Evolutionary conservation across 345 rosid species (phyloP).

Genomic region (Mangifera indica): DNA sequence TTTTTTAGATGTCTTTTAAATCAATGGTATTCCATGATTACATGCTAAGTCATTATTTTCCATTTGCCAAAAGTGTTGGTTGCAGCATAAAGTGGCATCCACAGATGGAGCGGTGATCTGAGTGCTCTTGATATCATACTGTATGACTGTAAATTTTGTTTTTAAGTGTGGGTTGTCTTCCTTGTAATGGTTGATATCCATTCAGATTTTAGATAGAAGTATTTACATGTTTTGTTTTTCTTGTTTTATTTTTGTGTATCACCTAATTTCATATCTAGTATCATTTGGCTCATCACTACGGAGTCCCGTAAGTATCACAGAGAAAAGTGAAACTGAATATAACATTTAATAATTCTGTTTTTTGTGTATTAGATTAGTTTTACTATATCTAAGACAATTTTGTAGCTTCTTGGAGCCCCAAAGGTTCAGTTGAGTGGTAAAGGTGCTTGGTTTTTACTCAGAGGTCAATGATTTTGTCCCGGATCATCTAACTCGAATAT

Average conservation of each 20-base stretch:
- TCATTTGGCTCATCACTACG: neutral
- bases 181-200: slow-evolving; percentile 7
- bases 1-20: neutral
- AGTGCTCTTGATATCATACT: slow-evolving; percentile 7
- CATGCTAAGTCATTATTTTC: slow-evolving; percentile 18
- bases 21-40: slow-evolving; percentile 9
- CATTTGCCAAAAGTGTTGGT: slow-evolving; percentile 56
- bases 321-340: neutral
- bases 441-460: no score
- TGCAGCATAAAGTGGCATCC: slow-evolving; percentile 99
- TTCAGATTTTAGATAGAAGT: neutral
- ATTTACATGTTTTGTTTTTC: neutral
- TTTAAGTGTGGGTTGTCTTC: slow-evolving; percentile 21
- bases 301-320: slow-evolving; percentile 9
- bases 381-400: neutral
- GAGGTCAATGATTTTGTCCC: no score
- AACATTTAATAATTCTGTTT: neutral
- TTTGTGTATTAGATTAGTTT: neutral
- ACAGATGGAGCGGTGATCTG: slow-evolving; percentile 25
- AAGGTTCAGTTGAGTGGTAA: no score
- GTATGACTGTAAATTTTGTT: slow-evolving; percentile 1
- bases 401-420: no score
- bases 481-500: no score
- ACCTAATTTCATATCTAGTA: neutral
- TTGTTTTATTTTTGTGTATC: neutral